Base-by-base conservation (phyloP, 192 early-diverging fungal genomes). In the Neocallimastix lanati region DNA sequence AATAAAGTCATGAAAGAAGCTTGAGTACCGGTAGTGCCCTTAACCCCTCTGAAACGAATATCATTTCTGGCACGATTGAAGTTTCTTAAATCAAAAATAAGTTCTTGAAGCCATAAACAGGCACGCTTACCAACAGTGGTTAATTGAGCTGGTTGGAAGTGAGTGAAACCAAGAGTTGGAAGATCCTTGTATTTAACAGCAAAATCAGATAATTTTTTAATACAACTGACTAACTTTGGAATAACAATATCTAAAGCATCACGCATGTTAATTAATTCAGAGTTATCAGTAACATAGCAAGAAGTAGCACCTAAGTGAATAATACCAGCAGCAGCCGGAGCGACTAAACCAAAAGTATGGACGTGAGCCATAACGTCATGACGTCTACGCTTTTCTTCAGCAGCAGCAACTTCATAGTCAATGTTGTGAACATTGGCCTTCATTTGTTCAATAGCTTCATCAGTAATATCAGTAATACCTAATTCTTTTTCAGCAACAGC, bases 351-450 rank as follows among this genome's bases (percentile, higher is more conserved):
- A 86, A 95, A 95, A n/a, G 96, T 93, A 85, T 99, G 96, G 30
- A 99, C 97, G 83, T 99, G 97, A n/a, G 97, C 96, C 96, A 99
- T 99, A 76, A 99, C 97, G 85, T 99, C 97, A 86, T 99, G 97
- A 21, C 97, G 88, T 21, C 96, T 89, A 78, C 91, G 89, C 89
- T 94, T 94, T 82, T 99, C 97, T 85, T 99, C 97, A 30, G 84
- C 90, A 38, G 91, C 92, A 37, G 96, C 97, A 40, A 96, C 81
- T 36, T 83, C 86, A 84, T 95, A 99, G 86, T 99, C 97, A 83
- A 97, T 96, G 82, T 94, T 91, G 81, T 85, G 84, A 77, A 98
- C 78, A 86, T 98, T 93, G 36, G 85, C 90, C 78, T 92, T 83
- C 97, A 99, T 99, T 85, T 98, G 88, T 77, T 89, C 86, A 76